Conservation (phyloP, 1,284 basidiomycete genomes). For the Apiotrichum domesticum region DNA sequence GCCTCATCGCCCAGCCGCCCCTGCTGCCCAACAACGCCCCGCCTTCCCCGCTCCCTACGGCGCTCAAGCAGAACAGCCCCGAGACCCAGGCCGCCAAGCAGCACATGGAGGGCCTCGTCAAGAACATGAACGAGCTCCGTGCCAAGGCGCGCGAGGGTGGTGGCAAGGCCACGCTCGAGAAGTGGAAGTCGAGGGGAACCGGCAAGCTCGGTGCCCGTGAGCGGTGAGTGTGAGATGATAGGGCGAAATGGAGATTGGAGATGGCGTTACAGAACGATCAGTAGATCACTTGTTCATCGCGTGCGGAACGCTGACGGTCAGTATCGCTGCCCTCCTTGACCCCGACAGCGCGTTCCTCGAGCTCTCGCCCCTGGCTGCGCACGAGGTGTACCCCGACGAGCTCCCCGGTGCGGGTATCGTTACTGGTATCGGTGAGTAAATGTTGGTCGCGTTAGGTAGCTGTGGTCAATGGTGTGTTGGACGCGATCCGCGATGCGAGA, state of each 20-base stretch:
- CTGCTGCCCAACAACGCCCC: slow-evolving; percentile 23
- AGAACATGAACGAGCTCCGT: slow-evolving; percentile 46
- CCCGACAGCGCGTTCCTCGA: slow-evolving; percentile 85
- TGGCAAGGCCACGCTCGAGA: slow-evolving; percentile 60
- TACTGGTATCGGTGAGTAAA: slow-evolving; percentile 67
- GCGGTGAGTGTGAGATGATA: slow-evolving; percentile 52
- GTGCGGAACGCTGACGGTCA: slow-evolving; percentile 26
- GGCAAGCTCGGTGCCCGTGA: slow-evolving; percentile 84
- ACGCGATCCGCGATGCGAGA: too few species aligned
- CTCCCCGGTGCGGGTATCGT: slow-evolving; percentile 88
- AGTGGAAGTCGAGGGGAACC: slow-evolving; percentile 61
- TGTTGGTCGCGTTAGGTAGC: too few species aligned
- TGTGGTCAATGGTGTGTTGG: too few species aligned
- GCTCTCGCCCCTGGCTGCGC: slow-evolving; percentile 75
- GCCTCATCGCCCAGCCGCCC: slow-evolving; percentile 37
- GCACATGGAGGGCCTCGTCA: slow-evolving; percentile 26
- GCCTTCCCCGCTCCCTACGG: slow-evolving; percentile 31
- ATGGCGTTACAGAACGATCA: too few species aligned
- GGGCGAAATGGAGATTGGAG: neutral
- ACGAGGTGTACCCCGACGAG: slow-evolving; percentile 75
- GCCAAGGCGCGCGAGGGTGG: slow-evolving; percentile 49
- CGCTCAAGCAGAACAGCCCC: slow-evolving; percentile 18
- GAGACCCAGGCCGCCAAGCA: slow-evolving; percentile 26
- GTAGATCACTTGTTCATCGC: too few species aligned
- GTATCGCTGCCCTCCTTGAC: slow-evolving; percentile 66